These are phyloP conservation scores for Pyrenophora seminiperda DNA, from an alignment of 2,329 filamentous ascomycete genomes.

Conservation along the genomic window DNA sequence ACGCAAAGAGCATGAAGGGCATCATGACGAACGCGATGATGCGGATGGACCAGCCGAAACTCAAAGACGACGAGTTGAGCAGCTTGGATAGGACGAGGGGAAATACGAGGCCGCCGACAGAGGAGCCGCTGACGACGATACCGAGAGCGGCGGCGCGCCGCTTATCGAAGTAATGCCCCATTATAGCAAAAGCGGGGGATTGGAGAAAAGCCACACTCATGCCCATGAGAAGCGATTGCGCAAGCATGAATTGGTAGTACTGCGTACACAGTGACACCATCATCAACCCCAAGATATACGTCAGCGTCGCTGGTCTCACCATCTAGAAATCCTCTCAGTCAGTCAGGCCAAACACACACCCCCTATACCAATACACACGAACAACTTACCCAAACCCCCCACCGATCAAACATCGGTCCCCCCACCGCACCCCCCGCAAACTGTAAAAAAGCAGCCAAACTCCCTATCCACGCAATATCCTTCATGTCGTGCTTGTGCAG, in stretches of 20 bases:
- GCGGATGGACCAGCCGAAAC: conserved; percentile 60
- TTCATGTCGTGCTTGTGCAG: conserved; percentile 36
- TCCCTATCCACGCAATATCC: conserved; percentile 53
- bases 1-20: conserved; percentile 58
- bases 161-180: conserved; percentile 57
- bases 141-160: conserved; percentile 56
- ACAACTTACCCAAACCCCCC: conserved; percentile 47
- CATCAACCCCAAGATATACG: conserved; percentile 62
- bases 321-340: conserved; percentile 52
- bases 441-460: conserved; percentile 52
- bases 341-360: no score
- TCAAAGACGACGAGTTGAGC: conserved; percentile 56
- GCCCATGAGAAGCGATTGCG: conserved; percentile 56
- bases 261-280: conserved; percentile 60
- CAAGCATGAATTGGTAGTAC: conserved; percentile 58
- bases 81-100: conserved; percentile 42
- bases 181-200: conserved; percentile 52
- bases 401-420: conserved; percentile 65
- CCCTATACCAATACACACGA: not conserved
- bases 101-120: conserved; percentile 61
- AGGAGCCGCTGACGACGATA: conserved; percentile 55
- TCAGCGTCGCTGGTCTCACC: conserved; percentile 56
- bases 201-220: conserved; percentile 57
- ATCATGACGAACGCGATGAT: conserved; percentile 62
- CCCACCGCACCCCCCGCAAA: conserved; percentile 61